Conservation (phyloP, 208 protist species). For the Leishmania lainsoni region DNA sequence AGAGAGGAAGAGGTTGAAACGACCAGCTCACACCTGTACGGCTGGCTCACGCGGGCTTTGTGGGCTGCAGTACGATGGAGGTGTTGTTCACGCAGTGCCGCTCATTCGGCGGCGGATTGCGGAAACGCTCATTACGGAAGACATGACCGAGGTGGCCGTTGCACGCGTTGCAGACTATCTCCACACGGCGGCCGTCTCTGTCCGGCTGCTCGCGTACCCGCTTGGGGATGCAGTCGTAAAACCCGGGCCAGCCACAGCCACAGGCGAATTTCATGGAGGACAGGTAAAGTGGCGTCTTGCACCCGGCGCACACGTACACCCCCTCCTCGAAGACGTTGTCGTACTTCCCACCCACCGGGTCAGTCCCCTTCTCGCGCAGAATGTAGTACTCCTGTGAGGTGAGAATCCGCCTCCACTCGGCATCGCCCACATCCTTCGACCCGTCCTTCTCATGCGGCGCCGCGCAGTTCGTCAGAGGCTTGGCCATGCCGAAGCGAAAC, state of each 20-base stretch:
- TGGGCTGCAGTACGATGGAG: constrained; percentile 56
- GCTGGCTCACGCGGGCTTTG: not conserved
- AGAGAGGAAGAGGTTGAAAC: not conserved
- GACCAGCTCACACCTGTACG: no score
- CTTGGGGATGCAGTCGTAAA: constrained; percentile 82
- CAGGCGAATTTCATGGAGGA: constrained; percentile 89
- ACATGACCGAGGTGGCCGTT: constrained; percentile 93
- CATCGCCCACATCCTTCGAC: constrained; percentile 71
- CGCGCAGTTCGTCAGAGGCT: constrained; percentile 66
- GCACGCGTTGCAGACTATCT: constrained; percentile 94
- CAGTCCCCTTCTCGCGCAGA: constrained; percentile 82
- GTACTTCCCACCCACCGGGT: constrained; percentile 57
- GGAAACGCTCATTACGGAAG: constrained; percentile 90
- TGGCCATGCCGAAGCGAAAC: constrained; percentile 8
- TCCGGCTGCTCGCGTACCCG: constrained; percentile 82
- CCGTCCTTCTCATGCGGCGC: constrained; percentile 47
- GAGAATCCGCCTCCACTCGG: constrained; percentile 59
- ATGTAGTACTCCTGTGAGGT: constrained; percentile 61
- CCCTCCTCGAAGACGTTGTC: constrained; percentile 75
- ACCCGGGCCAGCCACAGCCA: constrained; percentile 90
- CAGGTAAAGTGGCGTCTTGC: constrained; percentile 81
- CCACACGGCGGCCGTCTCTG: constrained; percentile 65
- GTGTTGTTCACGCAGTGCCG: constrained; percentile 92
- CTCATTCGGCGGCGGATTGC: constrained; percentile 89
- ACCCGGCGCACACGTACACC: constrained; percentile 79